Percentiles rank a stretch among this genome's conserved stretches.
These are phyloP conservation scores for Astraeus odoratus DNA, from an alignment of 768 basidiomycete species.

Conservation along the genomic window DNA sequence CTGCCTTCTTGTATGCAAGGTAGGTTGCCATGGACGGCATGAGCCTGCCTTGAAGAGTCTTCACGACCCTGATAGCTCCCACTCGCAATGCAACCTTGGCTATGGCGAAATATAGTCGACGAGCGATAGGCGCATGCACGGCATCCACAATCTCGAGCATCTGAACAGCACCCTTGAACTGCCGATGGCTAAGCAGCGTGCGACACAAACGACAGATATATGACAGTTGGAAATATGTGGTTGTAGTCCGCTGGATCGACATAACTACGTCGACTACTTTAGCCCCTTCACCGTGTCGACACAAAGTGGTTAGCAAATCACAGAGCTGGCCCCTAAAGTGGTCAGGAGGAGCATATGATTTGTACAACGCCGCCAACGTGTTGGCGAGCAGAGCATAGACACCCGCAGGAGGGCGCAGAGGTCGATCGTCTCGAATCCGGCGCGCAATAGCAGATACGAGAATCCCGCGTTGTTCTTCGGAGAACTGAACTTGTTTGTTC, in stretches of 20 bases:
- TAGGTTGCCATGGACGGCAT: background rate
- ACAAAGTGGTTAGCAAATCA: constrained; percentile 35
- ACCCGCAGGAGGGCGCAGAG: constrained; percentile 20
- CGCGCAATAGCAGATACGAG: constrained; percentile 35
- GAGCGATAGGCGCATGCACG: constrained; percentile 9
- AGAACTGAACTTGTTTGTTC: constrained; percentile 18
- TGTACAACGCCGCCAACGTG: constrained; percentile 32
- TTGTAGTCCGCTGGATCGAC: constrained; percentile 27
- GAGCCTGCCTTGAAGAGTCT: background rate
- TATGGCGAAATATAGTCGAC: constrained; percentile 5
- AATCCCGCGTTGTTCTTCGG: constrained; percentile 26
- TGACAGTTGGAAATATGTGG: constrained; percentile 33
- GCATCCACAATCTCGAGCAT: constrained; percentile 20
- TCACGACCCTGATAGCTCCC: constrained; percentile 6
- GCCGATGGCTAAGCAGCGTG: constrained; percentile 34
- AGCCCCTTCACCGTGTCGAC: constrained; percentile 31
- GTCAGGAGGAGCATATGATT: constrained; percentile 24
- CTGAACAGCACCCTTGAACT: constrained; percentile 30
- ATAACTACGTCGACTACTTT: constrained; percentile 35
- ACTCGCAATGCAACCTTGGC: constrained; percentile 6
- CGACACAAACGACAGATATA: constrained; percentile 33
- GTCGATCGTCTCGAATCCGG: constrained; percentile 29
- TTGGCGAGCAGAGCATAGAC: constrained; percentile 30
- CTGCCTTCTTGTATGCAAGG: background rate
- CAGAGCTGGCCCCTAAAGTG: constrained; percentile 40